Evolutionary conservation across 257 asterid species (phyloP).

Genomic region (Solanum paucissectum): DNA sequence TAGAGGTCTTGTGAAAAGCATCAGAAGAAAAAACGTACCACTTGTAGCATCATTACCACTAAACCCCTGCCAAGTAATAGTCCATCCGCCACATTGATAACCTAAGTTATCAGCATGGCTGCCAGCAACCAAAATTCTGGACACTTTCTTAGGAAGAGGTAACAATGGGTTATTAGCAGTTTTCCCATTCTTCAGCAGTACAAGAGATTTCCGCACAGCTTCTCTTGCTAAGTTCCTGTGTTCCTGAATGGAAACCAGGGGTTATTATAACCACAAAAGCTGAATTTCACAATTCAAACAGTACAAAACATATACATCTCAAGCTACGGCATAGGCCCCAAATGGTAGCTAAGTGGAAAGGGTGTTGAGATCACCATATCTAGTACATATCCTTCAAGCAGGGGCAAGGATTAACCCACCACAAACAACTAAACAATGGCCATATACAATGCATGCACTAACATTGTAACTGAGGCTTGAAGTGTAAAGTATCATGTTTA

Average conservation of each 20-base stretch:
- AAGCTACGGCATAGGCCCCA: background rate
- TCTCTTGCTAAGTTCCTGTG: conserved; percentile 84
- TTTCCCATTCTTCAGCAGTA: conserved; percentile 78
- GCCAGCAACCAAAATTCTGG: conserved; percentile 70
- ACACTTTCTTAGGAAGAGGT: conserved; percentile 61
- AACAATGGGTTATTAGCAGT: conserved; percentile 37
- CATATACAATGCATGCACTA: background rate
- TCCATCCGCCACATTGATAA: conserved; percentile 93
- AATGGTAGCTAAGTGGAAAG: background rate
- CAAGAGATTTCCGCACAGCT: conserved; percentile 80
- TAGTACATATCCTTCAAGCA: background rate
- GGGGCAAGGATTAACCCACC: background rate
- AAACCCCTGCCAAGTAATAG: conserved; percentile 78
- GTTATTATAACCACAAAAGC: background rate
- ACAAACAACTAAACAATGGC: background rate
- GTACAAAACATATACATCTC: background rate
- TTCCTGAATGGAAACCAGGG: conserved; percentile 28
- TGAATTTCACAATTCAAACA: background rate
- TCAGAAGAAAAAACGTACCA: conserved; percentile 24
- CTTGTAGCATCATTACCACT: conserved; percentile 53
- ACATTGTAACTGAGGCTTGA: background rate
- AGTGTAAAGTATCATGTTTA: background rate
- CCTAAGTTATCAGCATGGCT: conserved; percentile 87
- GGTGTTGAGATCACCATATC: background rate
- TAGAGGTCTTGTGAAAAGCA: background rate